Conservation (phyloP, 768 basidiomycete species). For the Clitopilus passeckerianus region DNA sequence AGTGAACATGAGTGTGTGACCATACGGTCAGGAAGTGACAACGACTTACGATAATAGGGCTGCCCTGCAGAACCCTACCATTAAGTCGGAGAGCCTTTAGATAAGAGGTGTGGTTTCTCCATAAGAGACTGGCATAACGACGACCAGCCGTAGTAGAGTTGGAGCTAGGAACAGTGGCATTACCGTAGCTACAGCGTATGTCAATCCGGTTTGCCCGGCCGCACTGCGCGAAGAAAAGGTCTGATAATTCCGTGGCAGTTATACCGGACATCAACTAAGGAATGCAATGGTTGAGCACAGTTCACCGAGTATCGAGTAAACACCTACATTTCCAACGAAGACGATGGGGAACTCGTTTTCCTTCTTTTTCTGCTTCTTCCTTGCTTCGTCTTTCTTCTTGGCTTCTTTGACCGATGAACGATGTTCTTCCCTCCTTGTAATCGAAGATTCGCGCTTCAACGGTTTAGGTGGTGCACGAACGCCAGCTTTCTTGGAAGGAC, state of each 20-base stretch:
- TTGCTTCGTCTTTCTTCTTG: constrained; percentile 13
- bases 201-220: constrained; percentile 27
- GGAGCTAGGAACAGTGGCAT: constrained; percentile 19
- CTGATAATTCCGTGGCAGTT: constrained; percentile 27
- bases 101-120: constrained; percentile 29
- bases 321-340: constrained; percentile 61
- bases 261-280: constrained; percentile 25
- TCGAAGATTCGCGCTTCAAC: neutral
- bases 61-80: constrained; percentile 29
- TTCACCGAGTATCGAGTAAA: neutral
- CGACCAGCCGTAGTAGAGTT: constrained; percentile 22
- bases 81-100: constrained; percentile 35
- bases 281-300: neutral
- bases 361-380: constrained; percentile 7
- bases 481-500: no score
- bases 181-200: constrained; percentile 40
- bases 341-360: constrained; percentile 21
- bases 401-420: constrained; percentile 18
- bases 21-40: neutral
- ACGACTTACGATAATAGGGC: constrained; percentile 34
- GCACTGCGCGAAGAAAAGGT: constrained; percentile 26
- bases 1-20: neutral
- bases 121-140: constrained; percentile 50
- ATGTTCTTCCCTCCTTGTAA: constrained; percentile 9
- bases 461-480: neutral